A percentile compares a stretch with the other conserved stretches of the same genome.
phyloP scores from a whole-genome alignment of 495 filamentous ascomycete genomes.

The Annulohypoxylon maeteangense region DNA sequence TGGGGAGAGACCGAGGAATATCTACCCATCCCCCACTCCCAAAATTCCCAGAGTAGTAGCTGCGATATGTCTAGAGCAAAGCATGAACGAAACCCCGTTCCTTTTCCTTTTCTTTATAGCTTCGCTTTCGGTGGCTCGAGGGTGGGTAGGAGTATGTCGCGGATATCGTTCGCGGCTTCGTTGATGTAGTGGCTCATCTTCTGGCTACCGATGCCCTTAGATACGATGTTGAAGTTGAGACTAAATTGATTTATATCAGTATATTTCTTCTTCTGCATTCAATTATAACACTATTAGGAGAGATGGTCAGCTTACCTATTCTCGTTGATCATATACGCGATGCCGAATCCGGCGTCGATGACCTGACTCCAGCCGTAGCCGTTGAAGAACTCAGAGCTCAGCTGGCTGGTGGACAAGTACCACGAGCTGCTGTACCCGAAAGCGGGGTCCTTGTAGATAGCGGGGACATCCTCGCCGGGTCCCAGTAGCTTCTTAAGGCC shows the following conservation, averaged over 20 bases:
- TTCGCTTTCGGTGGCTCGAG: constrained; percentile 88
- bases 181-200: constrained; percentile 95
- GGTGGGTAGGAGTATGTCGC: constrained; percentile 87
- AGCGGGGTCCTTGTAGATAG: constrained; percentile 86
- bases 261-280: constrained; percentile 16
- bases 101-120: constrained; percentile 64
- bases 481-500: constrained; percentile 91
- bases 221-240: constrained; percentile 98
- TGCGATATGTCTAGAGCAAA: constrained; percentile 9
- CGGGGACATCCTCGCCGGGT: constrained; percentile 83
- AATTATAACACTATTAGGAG: background rate
- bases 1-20: background rate
- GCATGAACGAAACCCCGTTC: background rate
- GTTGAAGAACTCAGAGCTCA: constrained; percentile 97
- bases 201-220: constrained; percentile 88
- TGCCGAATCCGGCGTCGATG: constrained; percentile 93
- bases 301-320: constrained; percentile 68
- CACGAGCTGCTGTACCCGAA: constrained; percentile 86
- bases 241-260: constrained; percentile 56
- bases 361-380: constrained; percentile 99
- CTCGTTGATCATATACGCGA: constrained; percentile 99
- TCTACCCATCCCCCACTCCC: background rate
- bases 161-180: constrained; percentile 90
- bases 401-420: constrained; percentile 88
- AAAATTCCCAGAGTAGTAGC: too few species aligned